phyloP scores from a whole-genome alignment of 768 basidiomycete species.

The Exsudoporus frostii region DNA sequence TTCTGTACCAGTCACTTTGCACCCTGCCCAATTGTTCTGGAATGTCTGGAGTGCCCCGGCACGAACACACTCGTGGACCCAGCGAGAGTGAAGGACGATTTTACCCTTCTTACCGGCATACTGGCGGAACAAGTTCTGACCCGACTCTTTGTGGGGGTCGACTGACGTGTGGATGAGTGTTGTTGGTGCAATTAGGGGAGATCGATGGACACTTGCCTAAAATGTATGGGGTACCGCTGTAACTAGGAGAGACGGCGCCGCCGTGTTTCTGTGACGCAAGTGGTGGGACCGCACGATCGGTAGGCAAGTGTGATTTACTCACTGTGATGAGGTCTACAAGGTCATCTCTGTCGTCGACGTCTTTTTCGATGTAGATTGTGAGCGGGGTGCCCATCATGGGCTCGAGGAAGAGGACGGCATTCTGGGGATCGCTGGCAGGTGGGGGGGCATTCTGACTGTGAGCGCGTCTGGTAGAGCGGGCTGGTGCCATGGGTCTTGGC shows the following conservation, averaged over 20 bases:
- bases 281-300: constrained; percentile 7
- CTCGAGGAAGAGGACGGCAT: constrained; percentile 65
- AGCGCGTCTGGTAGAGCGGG: constrained; percentile 55
- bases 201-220: constrained; percentile 51
- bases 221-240: constrained; percentile 77
- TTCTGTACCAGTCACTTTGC: constrained; percentile 75
- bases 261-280: constrained; percentile 61
- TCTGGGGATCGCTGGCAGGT: constrained; percentile 33
- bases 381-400: constrained; percentile 79
- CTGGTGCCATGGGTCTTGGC: constrained; percentile 80
- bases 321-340: constrained; percentile 67
- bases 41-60: constrained; percentile 69
- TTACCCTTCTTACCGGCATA: constrained; percentile 79
- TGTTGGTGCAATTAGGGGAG: neutral
- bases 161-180: constrained; percentile 41
- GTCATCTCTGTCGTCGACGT: constrained; percentile 65
- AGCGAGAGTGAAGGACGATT: constrained; percentile 67
- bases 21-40: constrained; percentile 73
- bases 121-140: constrained; percentile 77
- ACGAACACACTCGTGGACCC: constrained; percentile 78
- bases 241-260: constrained; percentile 67
- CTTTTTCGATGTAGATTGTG: constrained; percentile 75
- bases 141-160: constrained; percentile 73
- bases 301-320: constrained; percentile 29
- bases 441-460: constrained; percentile 33